These are phyloP conservation scores for Eucalyptus polybractea DNA, from an alignment of 345 rosid genomes.

Conservation along the genomic window DNA sequence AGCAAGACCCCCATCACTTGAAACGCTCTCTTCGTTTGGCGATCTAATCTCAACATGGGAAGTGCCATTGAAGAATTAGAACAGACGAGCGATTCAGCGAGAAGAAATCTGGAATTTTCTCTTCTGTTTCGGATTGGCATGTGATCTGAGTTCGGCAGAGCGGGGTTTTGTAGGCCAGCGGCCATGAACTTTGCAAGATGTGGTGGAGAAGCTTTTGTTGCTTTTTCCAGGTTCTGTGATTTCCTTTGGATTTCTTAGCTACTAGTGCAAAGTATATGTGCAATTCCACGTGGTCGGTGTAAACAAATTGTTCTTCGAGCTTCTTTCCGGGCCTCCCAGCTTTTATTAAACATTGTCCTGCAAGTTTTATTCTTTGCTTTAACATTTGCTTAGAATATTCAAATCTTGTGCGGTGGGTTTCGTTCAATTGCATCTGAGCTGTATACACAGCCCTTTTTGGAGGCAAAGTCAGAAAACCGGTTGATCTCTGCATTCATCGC, in stretches of 20 bases:
- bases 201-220: slow-evolving; percentile 40
- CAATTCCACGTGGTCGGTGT: not conserved
- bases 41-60: not conserved
- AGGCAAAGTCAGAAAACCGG: not conserved
- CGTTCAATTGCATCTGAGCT: not conserved
- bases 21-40: not conserved
- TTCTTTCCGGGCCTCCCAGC: not conserved
- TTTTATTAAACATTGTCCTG: not conserved
- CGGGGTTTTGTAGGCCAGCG: slow-evolving; percentile 41
- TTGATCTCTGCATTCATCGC: not conserved
- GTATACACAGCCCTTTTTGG: not conserved
- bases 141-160: slow-evolving; percentile 4
- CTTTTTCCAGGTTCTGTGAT: slow-evolving; percentile 12
- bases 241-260: slow-evolving; percentile 30
- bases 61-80: slow-evolving; percentile 5
- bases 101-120: not conserved
- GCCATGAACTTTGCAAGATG: slow-evolving; percentile 18
- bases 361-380: slow-evolving; percentile 30
- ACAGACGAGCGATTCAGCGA: not conserved
- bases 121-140: not conserved
- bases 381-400: slow-evolving; percentile 2
- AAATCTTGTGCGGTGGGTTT: slow-evolving; percentile 2
- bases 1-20: not conserved
- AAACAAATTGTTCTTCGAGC: not conserved
- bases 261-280: slow-evolving; percentile 56